phyloP scores from a whole-genome alignment of 345 rosid species.

The Euphorbia tirucalli region DNA sequence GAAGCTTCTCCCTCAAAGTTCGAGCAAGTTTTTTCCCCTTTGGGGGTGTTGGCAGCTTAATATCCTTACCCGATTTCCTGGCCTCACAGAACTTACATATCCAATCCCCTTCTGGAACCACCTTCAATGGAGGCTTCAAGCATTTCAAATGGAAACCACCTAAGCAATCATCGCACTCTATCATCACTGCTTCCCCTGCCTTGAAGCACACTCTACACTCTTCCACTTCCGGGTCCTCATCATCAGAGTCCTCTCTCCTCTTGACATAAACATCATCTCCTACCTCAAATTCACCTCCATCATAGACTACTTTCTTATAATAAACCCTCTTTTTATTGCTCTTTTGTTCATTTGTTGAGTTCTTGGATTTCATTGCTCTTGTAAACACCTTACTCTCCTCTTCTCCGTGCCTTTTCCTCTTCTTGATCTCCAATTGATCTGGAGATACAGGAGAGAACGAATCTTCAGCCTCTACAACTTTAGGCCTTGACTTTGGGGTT shows the following conservation, averaged over 20 bases:
- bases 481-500: constrained; percentile 10
- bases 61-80: constrained; percentile 44
- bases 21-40: constrained; percentile 62
- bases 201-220: constrained; percentile 80
- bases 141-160: constrained; percentile 93
- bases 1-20: constrained; percentile 87
- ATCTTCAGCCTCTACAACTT: constrained; percentile 24
- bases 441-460: constrained; percentile 56
- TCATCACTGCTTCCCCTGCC: constrained; percentile 59
- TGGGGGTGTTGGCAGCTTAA: constrained; percentile 53
- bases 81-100: constrained; percentile 68
- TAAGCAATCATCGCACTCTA: constrained; percentile 87
- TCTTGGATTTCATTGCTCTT: constrained; percentile 8
- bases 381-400: constrained; percentile 6
- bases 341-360: constrained; percentile 7
- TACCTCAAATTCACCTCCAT: constrained; percentile 65
- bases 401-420: constrained; percentile 31
- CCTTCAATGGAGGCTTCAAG: constrained; percentile 69
- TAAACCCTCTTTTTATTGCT: constrained; percentile 42
- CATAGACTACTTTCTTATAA: constrained; percentile 65
- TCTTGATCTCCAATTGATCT: constrained; percentile 45
- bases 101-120: constrained; percentile 93
- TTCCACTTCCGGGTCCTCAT: constrained; percentile 66
- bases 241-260: constrained; percentile 79
- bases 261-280: constrained; percentile 85